phyloP scores from a whole-genome alignment of 805 yeast genomes.

The Wickerhamiella allomyrinae region DNA sequence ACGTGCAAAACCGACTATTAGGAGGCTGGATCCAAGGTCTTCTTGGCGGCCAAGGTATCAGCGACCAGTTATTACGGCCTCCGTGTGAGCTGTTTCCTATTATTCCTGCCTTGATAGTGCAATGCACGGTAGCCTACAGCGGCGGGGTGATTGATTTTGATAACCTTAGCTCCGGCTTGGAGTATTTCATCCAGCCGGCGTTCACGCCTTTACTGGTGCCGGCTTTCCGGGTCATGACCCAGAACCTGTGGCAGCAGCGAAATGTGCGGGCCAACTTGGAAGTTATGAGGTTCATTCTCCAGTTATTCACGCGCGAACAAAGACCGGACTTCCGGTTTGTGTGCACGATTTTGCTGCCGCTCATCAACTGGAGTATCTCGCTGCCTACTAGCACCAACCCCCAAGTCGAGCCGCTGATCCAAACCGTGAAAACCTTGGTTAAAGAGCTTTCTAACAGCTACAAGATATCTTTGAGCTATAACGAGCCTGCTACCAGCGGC shows the following conservation, averaged over 20 bases:
- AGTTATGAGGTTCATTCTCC: slow-evolving; percentile 1
- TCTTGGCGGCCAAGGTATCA: slow-evolving; percentile 70
- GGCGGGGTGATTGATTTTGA: slow-evolving; percentile 42
- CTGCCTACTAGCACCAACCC: neutral
- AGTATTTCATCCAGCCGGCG: slow-evolving; percentile 72
- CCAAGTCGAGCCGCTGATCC: neutral
- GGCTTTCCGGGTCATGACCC: slow-evolving; percentile 37
- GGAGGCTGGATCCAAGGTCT: slow-evolving; percentile 70
- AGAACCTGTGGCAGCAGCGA: slow-evolving; percentile 26
- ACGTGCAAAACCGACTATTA: slow-evolving; percentile 24
- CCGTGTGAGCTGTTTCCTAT: slow-evolving; percentile 54
- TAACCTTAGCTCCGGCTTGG: slow-evolving; percentile 61
- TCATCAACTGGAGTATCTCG: neutral
- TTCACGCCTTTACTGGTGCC: slow-evolving; percentile 43
- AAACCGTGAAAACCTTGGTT: neutral
- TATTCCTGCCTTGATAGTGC: slow-evolving; percentile 61
- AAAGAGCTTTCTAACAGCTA: neutral
- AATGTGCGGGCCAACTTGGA: neutral
- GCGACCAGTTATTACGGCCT: slow-evolving; percentile 64
- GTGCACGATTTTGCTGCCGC: neutral
- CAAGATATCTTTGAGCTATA: neutral
- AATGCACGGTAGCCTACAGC: slow-evolving; percentile 49
- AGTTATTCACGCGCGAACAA: neutral
- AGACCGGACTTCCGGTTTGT: neutral
- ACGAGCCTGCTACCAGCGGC: neutral